Evolutionary conservation across 1,284 basidiomycete species (phyloP), one percentile per base, ranked within the genome.

Genomic region (Ceratobasidium sp.): DNA sequence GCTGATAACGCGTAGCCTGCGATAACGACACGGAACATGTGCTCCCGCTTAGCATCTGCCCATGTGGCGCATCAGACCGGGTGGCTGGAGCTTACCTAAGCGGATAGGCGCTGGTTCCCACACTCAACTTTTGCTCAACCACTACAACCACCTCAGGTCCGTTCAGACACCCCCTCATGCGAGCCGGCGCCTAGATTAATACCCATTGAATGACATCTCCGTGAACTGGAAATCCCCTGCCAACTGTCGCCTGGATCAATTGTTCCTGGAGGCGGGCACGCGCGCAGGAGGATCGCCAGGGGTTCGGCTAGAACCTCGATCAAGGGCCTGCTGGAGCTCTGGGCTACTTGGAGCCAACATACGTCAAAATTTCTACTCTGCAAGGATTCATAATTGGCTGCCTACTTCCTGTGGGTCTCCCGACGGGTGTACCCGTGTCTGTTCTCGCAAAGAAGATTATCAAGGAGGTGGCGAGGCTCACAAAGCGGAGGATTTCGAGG

Each of bases 271-370:
- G 55, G 55, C 16, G 55, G 55, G 6, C n/a, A 16, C 7, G 18
- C 18, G 33, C 18, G 16, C 59, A 38, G 59, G 59, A 62, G 59
- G 59, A 62, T 62, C 59, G 59, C 38, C 59, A 62, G 59, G 59
- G 59, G 59, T 12, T 35, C 14, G 59, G 20, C 33, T 62, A 33
- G 59, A 1, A 3, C 14, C 59, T 62, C 59, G 59, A 62, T 62
- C 35, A 62, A 62, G 59, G n/a, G 55, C n/a, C 10, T 35, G 35
- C 16, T 62, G 35, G 12, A 12, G 18, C 59, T 30, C 18, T 16
- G 23, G 50, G 12, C 59, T 41, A 59, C 41, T 62, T 41, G 14
- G 59, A 27, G 16, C 30, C 59, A 27, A 62, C 4, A 62, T 14
- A 3, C 59, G 10, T 38, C 35, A 62, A 35, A 5, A 4, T 38